Percentiles rank a stretch among this genome's conserved stretches.
These are phyloP conservation scores for Camelina hispida DNA, from an alignment of 345 rosid species.

Conservation along the genomic window DNA sequence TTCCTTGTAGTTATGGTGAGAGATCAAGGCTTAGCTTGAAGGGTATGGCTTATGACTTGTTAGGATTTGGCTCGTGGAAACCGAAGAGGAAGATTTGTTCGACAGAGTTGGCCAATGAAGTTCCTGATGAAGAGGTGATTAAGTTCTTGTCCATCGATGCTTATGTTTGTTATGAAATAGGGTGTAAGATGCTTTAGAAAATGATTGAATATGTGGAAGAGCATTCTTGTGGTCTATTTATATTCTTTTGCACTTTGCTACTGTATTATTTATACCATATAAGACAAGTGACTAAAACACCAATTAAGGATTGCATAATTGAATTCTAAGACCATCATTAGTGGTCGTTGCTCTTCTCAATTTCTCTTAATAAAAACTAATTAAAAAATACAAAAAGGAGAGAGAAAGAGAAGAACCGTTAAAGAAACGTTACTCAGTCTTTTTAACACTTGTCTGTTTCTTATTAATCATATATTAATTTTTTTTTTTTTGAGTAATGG, in stretches of 20 bases:
- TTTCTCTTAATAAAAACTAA: too few species aligned
- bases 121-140: constrained; percentile 39
- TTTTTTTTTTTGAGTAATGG: too few species aligned
- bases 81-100: constrained; percentile 17
- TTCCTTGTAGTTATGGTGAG: constrained; percentile 27
- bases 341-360: too few species aligned
- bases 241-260: not conserved
- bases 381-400: too few species aligned
- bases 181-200: constrained; percentile 7
- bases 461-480: too few species aligned
- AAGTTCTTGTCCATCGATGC: constrained; percentile 36
- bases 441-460: too few species aligned
- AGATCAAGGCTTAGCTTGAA: constrained; percentile 29
- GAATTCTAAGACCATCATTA: too few species aligned
- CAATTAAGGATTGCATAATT: not conserved
- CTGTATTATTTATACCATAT: not conserved
- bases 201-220: too few species aligned
- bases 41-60: constrained; percentile 27
- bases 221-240: not conserved
- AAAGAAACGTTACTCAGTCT: too few species aligned
- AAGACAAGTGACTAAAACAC: not conserved
- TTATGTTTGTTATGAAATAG: constrained; percentile 36
- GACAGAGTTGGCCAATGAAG: constrained; percentile 11
- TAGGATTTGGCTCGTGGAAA: constrained; percentile 38
- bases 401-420: too few species aligned